Conservation (phyloP, 1,284 basidiomycete genomes). For the Heterobasidion parviporum region DNA sequence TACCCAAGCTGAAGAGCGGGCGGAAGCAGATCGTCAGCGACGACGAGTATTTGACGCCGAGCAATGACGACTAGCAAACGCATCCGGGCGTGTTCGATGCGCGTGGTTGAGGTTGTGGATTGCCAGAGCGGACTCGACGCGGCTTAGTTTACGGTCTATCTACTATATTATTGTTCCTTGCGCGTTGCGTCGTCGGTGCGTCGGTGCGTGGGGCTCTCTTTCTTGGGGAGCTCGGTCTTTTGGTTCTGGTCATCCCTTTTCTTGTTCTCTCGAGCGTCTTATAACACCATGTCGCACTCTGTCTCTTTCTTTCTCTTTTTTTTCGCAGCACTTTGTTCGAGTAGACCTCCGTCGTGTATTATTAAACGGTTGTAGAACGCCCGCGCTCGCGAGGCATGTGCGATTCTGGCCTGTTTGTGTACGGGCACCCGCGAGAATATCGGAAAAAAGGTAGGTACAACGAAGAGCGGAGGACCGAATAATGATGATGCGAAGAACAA, state of each 20-base stretch:
- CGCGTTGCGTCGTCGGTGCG: neutral
- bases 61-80: conserved; percentile 24
- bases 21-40: conserved; percentile 70
- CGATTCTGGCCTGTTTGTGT: neutral
- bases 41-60: conserved; percentile 45
- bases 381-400: neutral
- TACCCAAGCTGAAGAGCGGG: conserved; percentile 37
- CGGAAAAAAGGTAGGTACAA: too few relatives aligned
- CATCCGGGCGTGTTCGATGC: neutral
- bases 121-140: neutral
- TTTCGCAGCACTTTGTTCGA: conserved; percentile 4
- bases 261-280: neutral
- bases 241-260: neutral
- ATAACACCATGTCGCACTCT: neutral
- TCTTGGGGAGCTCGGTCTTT: too few relatives aligned
- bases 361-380: conserved; percentile 13
- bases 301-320: neutral
- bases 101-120: neutral
- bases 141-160: neutral
- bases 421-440: neutral
- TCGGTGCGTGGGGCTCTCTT: too few relatives aligned
- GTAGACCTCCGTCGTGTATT: conserved; percentile 13
- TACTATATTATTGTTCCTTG: neutral
- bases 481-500: too few relatives aligned
- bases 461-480: too few relatives aligned